Percentiles rank a stretch among this genome's conserved stretches.
Conservation (phyloP, 257 asterid species). For the Solanum gandarillasii region DNA sequence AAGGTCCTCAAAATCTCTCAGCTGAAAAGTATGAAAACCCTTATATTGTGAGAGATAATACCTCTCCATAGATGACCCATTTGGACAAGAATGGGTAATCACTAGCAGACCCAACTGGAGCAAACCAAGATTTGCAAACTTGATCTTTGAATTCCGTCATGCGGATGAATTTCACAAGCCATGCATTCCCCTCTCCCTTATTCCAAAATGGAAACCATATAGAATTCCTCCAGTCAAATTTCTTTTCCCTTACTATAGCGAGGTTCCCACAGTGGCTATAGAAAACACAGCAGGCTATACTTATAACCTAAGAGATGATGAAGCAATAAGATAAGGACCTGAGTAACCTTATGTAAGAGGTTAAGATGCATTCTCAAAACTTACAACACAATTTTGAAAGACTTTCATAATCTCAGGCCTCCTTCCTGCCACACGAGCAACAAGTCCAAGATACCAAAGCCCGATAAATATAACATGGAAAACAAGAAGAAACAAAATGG, state of each 20-base stretch:
- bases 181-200: slow-evolving; percentile 68
- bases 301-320: slow-evolving; percentile 73
- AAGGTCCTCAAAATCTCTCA: slow-evolving; percentile 1
- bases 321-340: slow-evolving; percentile 35
- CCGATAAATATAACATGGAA: slow-evolving; percentile 84
- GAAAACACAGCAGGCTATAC: slow-evolving; percentile 99
- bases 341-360: not conserved
- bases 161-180: slow-evolving; percentile 79
- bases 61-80: slow-evolving; percentile 99
- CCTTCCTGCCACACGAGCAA: slow-evolving; percentile 93
- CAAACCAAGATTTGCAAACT: slow-evolving; percentile 96
- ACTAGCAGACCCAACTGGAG: slow-evolving; percentile 96
- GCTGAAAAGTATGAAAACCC: not conserved
- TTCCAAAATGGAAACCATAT: slow-evolving; percentile 77
- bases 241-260: slow-evolving; percentile 58
- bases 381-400: slow-evolving; percentile 90
- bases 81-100: slow-evolving; percentile 91
- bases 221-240: slow-evolving; percentile 54
- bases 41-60: slow-evolving; percentile 14
- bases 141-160: slow-evolving; percentile 84
- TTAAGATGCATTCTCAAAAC: slow-evolving; percentile 25
- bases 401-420: slow-evolving; percentile 79
- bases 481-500: slow-evolving; percentile 86
- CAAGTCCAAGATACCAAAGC: slow-evolving; percentile 93
- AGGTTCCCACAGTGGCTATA: slow-evolving; percentile 99